Conservation (phyloP, 805 yeast species). For the Huiozyma naganishii region DNA sequence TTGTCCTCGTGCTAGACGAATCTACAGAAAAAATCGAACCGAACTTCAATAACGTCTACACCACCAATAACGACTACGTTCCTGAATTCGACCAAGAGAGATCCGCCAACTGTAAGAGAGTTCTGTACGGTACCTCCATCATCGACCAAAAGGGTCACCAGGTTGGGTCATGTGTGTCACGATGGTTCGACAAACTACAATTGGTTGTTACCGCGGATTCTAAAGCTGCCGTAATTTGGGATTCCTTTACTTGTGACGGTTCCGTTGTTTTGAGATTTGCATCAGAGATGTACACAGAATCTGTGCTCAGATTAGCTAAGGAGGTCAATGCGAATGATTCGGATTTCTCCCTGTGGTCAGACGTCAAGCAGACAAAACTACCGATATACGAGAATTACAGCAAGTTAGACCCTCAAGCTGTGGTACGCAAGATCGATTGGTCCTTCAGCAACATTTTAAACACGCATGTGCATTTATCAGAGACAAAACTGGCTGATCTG, state of each 20-base stretch:
- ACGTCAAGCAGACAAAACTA: constrained; percentile 9
- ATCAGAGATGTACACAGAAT: constrained; percentile 82
- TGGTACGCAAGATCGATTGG: constrained; percentile 28
- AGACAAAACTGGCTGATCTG: constrained; percentile 77
- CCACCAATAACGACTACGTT: constrained; percentile 2
- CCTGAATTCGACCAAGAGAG: constrained; percentile 7
- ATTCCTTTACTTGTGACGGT: constrained; percentile 86
- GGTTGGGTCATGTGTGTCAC: constrained; percentile 82
- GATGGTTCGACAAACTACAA: constrained; percentile 91
- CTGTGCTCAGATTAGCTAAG: constrained; percentile 72
- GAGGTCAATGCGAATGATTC: constrained; percentile 53
- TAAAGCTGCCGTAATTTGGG: constrained; percentile 85
- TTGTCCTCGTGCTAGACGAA: constrained; percentile 73
- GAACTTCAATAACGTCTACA: not conserved
- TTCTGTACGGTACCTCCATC: constrained; percentile 71
- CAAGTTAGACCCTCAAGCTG: constrained; percentile 4
- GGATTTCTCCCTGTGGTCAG: constrained; percentile 30
- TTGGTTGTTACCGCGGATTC: constrained; percentile 75
- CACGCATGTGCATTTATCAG: constrained; percentile 62
- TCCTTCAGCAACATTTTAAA: constrained; percentile 28
- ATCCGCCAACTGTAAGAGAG: constrained; percentile 38
- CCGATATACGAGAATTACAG: constrained; percentile 5
- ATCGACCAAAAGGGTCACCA: constrained; percentile 69
- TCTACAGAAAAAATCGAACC: constrained; percentile 27
- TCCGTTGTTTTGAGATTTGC: constrained; percentile 83